Conservation (phyloP, 805 yeast genomes). For the Saturnispora hagleri region DNA sequence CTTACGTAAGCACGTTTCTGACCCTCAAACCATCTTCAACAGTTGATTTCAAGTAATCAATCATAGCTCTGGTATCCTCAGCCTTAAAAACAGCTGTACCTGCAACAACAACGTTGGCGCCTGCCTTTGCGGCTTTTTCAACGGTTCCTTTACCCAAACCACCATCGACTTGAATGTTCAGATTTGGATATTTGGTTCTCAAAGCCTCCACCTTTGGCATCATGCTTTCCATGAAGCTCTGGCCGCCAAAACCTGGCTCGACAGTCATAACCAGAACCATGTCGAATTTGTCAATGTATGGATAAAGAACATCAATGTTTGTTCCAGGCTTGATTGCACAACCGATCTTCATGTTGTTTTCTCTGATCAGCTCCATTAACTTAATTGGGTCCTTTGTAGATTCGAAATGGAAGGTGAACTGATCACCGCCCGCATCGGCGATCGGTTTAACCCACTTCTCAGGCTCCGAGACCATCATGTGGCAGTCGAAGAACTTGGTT, state of each 20-base stretch:
- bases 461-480: conserved; percentile 94
- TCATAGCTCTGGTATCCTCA: conserved; percentile 66
- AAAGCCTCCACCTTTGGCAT: conserved; percentile 87
- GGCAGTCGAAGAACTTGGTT: conserved; percentile 70
- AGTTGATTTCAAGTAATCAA: conserved; percentile 52
- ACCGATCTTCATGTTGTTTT: conserved; percentile 83
- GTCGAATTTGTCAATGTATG: conserved; percentile 52
- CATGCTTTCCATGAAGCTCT: conserved; percentile 89
- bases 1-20: not conserved
- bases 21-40: conserved; percentile 42
- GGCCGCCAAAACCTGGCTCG: conserved; percentile 99
- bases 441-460: conserved; percentile 90
- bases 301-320: conserved; percentile 70
- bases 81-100: conserved; percentile 93
- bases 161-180: conserved; percentile 94
- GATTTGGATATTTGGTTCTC: conserved; percentile 62
- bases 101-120: conserved; percentile 96
- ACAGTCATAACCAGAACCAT: conserved; percentile 98
- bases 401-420: conserved; percentile 93
- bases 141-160: conserved; percentile 85
- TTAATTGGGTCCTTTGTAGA: conserved; percentile 72
- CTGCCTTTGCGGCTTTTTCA: conserved; percentile 85
- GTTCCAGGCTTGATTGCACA: conserved; percentile 94
- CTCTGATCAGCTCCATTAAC: conserved; percentile 66
- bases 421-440: conserved; percentile 92